phyloP scores from a whole-genome alignment of 2,329 filamentous ascomycete species.

The Mollisia scopiformis region DNA sequence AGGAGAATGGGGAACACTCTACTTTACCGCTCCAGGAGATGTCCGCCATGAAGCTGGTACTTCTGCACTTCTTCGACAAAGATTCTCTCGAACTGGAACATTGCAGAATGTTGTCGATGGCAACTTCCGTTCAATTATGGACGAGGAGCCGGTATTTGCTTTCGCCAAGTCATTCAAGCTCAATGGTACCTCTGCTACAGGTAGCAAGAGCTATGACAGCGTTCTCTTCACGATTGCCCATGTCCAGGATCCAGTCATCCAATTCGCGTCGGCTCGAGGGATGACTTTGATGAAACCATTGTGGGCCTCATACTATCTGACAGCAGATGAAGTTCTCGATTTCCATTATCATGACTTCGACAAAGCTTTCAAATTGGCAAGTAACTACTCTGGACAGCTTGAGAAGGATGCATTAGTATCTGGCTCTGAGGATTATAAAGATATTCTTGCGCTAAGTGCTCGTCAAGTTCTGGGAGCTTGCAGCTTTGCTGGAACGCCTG shows the following conservation, averaged over 20 bases:
- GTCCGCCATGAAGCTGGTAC: conserved; percentile 72
- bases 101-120: conserved; percentile 69
- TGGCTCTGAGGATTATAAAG: conserved; percentile 74
- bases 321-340: conserved; percentile 63
- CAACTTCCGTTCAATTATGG: conserved; percentile 71
- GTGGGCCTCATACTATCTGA: conserved; percentile 76
- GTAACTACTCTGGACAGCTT: conserved; percentile 74
- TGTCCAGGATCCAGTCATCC: conserved; percentile 77
- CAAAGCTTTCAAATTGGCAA: conserved; percentile 63
- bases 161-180: conserved; percentile 70
- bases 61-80: conserved; percentile 65
- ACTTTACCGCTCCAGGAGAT: conserved; percentile 73
- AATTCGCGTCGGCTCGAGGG: conserved; percentile 77
- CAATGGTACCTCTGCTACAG: conserved; percentile 37
- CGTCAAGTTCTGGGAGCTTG: conserved; percentile 81
- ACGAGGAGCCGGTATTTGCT: conserved; percentile 81
- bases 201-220: conserved; percentile 45
- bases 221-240: conserved; percentile 77
- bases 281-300: conserved; percentile 78
- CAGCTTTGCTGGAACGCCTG: conserved; percentile 72
- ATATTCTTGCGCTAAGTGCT: conserved; percentile 77
- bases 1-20: conserved; percentile 81
- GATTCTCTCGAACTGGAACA: conserved; percentile 69
- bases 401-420: conserved; percentile 73
- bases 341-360: conserved; percentile 79